Evolutionary conservation across 108 stramenopile species (phyloP), one percentile per base, ranked within the genome.

Genomic region (Seminavis robusta): DNA sequence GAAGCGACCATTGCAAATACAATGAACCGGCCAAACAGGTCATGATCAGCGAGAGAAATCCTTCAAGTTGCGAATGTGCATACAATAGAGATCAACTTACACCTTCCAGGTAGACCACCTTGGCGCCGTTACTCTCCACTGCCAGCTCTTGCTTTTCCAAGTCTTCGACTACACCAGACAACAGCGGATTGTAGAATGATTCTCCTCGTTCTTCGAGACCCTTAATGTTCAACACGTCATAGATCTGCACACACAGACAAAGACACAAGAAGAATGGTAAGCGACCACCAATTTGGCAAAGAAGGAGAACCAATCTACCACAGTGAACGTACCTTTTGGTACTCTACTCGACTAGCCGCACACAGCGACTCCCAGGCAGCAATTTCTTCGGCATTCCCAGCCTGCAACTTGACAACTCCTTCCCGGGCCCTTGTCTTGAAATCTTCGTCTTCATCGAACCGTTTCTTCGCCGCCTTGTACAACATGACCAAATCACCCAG

Each of bases 391-490:
- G 59, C 44, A 66, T 97, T 95, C 4, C 97, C 97, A 24, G 85
- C 78, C 76, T 99, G 98, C 25, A 99, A 70, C 56, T 84, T 83
- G 10, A 99, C 98, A 16, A 99, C 98, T 23, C 94, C 92, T 47
- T 90, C 83, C 11, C 94, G 79, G 4, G 94, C 81, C 23, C 88
- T 60, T 10, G 56, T 63, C 59, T 95, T 95, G 76, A 99, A 99
- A 9, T 90, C 92, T 15, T 86, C 81, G 32, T 92, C 86, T 11
- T 61, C 76, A 58, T 95, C 96, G 51, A 93, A 90, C 28, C 90
- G 69, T 59, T 83, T 85, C 74, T 96, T 98, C 15, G 97, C 95
- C 13, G 87, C 94, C 75, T 99, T 98, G 75, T 99, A 99, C 66
- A 99, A 79, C 27, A 50, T 55, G 16, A 94, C 94, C 39, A 99